These are phyloP conservation scores for Helminthosporium solani DNA, from an alignment of 2,329 filamentous ascomycete genomes.

Conservation along the genomic window DNA sequence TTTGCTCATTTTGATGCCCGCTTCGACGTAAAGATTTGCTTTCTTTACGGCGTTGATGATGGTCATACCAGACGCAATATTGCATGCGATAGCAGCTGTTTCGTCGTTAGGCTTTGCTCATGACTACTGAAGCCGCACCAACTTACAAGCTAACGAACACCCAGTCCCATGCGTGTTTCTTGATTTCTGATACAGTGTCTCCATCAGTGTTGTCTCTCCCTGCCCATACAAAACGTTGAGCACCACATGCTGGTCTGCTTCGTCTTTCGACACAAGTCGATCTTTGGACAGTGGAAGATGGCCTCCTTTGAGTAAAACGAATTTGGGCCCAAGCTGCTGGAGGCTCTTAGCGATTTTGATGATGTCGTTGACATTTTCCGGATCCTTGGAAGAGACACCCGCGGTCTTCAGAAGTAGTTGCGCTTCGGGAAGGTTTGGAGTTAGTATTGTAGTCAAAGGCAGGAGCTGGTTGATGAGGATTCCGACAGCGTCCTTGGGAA, in stretches of 20 bases:
- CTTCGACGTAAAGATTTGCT: conserved; percentile 72
- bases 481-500: conserved; percentile 64
- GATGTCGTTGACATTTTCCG: conserved; percentile 64
- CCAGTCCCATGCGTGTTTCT: conserved; percentile 92
- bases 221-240: conserved; percentile 75
- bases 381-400: conserved; percentile 47
- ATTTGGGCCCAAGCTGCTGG: conserved; percentile 68
- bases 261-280: conserved; percentile 57
- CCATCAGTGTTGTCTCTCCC: conserved; percentile 59
- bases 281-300: conserved; percentile 76
- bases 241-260: conserved; percentile 64
- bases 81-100: conserved; percentile 73
- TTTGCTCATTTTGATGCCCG: conserved; percentile 65
- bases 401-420: conserved; percentile 61
- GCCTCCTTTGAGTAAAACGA: conserved; percentile 86
- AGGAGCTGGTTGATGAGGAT: conserved; percentile 62
- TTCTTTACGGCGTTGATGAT: conserved; percentile 62
- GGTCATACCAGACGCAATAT: conserved; percentile 61
- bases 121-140: background rate
- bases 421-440: conserved; percentile 77
- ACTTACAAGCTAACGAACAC: conserved; percentile 83
- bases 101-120: background rate
- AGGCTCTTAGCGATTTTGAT: conserved; percentile 67
- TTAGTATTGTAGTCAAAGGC: conserved; percentile 67
- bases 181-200: conserved; percentile 70